Base-by-base conservation (phyloP, 2,329 filamentous ascomycete genomes). In the Arthrinium phaeospermum region DNA sequence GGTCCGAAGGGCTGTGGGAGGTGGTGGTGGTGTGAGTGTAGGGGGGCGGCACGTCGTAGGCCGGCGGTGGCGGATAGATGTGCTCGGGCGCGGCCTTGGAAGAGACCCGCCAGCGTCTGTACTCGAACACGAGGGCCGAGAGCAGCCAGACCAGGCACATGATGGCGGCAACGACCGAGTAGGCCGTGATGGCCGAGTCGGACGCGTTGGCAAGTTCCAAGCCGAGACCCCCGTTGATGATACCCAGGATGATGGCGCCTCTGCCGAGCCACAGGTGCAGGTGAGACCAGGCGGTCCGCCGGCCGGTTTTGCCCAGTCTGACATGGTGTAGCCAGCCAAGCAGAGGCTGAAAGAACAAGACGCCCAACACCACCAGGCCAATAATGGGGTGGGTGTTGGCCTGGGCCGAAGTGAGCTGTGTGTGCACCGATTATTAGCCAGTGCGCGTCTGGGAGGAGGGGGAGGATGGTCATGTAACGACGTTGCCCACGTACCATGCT, bases 341-440 rank as follows among this genome's bases (percentile, higher is more conserved):
- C 2, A 83, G 22, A 0, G 85, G 84, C 77, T 87, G 85, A 64
- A 84, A 71, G 74, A 83, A 72, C 6, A 87, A 77, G 0, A 79
- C 71, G 14, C 73, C 80, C 10, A 87, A 79, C 3, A 85, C 76
- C 4, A 85, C 78, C 69, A 87, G 77, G 44, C 86, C 86, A 73
- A 87, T 83, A 74, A 87, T 85, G 46, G 84, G 84, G 74, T 88
- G 86, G 64, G 80, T 81, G 74, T 83, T 84, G 46, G 78, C 77
- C 4, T 76, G 70, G 7, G 77, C 73, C n/a, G 78, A 76, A 16
- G 77, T 74, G 8, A 85, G 73, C 80, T 83, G 70, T 37, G 2
- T 13, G 57, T 12, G 57, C 22, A 41, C 34, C 12, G 7, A 19
- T n/a, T 24, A 34, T 64, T 64, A 64, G 57, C 57, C 24, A 24